A percentile compares a stretch with the other conserved stretches of the same genome.
These are phyloP conservation scores for Brassica juncea DNA, from an alignment of 345 rosid genomes.

Conservation along the genomic window DNA sequence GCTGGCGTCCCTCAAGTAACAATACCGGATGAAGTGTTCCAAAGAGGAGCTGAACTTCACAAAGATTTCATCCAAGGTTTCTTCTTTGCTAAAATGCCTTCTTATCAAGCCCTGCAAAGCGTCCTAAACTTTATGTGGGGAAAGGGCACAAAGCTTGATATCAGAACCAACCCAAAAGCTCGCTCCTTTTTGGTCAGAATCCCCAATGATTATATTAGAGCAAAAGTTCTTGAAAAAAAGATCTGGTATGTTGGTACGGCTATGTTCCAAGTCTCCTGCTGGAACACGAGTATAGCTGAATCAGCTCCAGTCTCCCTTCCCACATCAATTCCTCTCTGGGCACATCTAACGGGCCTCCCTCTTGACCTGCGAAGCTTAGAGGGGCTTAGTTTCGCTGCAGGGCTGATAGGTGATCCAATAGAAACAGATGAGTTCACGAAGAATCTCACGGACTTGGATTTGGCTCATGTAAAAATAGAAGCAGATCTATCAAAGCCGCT, in stretches of 20 bases:
- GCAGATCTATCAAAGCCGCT: not conserved
- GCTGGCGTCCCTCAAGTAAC: not conserved
- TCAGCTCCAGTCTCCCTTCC: not conserved
- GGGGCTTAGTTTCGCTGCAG: not conserved
- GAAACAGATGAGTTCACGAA: not conserved
- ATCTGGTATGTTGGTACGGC: not conserved
- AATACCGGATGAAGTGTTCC: not conserved
- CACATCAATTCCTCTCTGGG: not conserved
- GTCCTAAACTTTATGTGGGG: not conserved
- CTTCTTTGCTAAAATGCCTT: not conserved
- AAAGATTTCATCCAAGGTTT: not conserved
- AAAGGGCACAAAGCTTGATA: not conserved
- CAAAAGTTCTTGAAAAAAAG: not conserved
- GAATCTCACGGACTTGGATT: not conserved
- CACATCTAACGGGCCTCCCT: not conserved
- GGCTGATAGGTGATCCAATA: not conserved
- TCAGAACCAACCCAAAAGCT: not conserved
- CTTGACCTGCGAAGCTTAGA: not conserved
- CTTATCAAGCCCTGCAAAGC: not conserved
- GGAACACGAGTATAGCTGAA: not conserved
- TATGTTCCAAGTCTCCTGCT: not conserved
- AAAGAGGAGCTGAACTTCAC: not conserved
- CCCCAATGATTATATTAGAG: not conserved
- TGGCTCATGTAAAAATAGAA: not conserved
- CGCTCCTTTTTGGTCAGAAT: not conserved